phyloP scores from a whole-genome alignment of 2,329 filamentous ascomycete species.

The Colletotrichum tropicale region DNA sequence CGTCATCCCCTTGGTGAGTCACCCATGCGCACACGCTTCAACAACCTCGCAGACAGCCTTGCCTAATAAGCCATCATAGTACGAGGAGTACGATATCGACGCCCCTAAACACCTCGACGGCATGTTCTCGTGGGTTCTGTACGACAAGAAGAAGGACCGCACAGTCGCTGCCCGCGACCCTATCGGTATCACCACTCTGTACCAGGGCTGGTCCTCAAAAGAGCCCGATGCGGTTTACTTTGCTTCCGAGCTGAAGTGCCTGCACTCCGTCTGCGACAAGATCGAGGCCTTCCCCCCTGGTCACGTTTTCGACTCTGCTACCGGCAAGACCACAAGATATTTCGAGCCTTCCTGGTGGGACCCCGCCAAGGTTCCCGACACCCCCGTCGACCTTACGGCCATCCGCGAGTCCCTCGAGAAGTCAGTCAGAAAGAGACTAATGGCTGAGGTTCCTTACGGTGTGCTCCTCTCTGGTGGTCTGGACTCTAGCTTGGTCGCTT shows the following conservation, averaged over 20 bases:
- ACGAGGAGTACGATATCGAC: slow-evolving; percentile 89
- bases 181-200: slow-evolving; percentile 96
- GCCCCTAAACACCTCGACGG: slow-evolving; percentile 93
- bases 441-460: slow-evolving; percentile 98
- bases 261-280: slow-evolving; percentile 93
- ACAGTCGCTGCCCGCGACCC: slow-evolving; percentile 94
- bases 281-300: slow-evolving; percentile 94
- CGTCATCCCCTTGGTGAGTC: slow-evolving; percentile 89
- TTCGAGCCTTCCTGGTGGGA: slow-evolving; percentile 95
- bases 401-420: slow-evolving; percentile 85
- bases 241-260: slow-evolving; percentile 93
- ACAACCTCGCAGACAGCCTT: neutral
- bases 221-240: slow-evolving; percentile 91
- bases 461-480: slow-evolving; percentile 94
- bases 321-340: slow-evolving; percentile 83
- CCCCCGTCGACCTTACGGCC: slow-evolving; percentile 81
- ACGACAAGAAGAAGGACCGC: slow-evolving; percentile 93
- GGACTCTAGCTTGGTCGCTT: slow-evolving; percentile 92
- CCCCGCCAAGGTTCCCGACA: slow-evolving; percentile 75
- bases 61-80: slow-evolving; percentile 54
- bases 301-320: slow-evolving; percentile 95
- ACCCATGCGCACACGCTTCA: neutral
- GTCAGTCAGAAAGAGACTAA: slow-evolving; percentile 92
- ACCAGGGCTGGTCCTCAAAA: slow-evolving; percentile 88
- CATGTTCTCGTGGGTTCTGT: slow-evolving; percentile 99